These are phyloP conservation scores for Aegle marmelos DNA, from an alignment of 345 rosid species.

Conservation along the genomic window DNA sequence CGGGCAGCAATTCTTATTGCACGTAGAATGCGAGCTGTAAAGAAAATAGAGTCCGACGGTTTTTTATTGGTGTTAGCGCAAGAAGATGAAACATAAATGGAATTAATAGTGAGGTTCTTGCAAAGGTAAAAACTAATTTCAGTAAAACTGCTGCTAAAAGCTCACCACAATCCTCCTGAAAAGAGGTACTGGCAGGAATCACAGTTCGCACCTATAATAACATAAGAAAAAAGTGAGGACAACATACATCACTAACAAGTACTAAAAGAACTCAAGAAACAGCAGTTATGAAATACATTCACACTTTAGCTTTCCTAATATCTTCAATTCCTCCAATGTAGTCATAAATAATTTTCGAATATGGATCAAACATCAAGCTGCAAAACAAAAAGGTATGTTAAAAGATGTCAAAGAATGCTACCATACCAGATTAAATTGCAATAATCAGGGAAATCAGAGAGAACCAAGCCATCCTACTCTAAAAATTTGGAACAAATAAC, in stretches of 20 bases:
- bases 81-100: neutral
- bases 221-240: conserved; percentile 16
- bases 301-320: conserved; percentile 87
- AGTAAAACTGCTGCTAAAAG: neutral
- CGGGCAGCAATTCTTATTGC: conserved; percentile 72
- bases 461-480: conserved; percentile 23
- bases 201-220: conserved; percentile 56
- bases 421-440: neutral
- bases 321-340: conserved; percentile 92
- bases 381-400: conserved; percentile 14
- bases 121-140: neutral
- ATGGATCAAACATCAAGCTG: conserved; percentile 97
- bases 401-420: neutral
- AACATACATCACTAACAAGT: conserved; percentile 10
- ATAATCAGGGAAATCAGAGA: conserved; percentile 7
- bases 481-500: conserved; percentile 28
- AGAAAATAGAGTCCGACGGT: conserved; percentile 12
- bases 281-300: conserved; percentile 50
- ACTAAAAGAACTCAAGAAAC: conserved; percentile 19
- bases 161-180: conserved; percentile 75
- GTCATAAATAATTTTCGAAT: conserved; percentile 72
- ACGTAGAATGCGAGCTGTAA: conserved; percentile 82
- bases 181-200: conserved; percentile 56
- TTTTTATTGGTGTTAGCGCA: neutral
- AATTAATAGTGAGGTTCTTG: neutral